These are phyloP conservation scores for Wallacemonas sp. DNA, from an alignment of 208 protist species.

Conservation along the genomic window DNA sequence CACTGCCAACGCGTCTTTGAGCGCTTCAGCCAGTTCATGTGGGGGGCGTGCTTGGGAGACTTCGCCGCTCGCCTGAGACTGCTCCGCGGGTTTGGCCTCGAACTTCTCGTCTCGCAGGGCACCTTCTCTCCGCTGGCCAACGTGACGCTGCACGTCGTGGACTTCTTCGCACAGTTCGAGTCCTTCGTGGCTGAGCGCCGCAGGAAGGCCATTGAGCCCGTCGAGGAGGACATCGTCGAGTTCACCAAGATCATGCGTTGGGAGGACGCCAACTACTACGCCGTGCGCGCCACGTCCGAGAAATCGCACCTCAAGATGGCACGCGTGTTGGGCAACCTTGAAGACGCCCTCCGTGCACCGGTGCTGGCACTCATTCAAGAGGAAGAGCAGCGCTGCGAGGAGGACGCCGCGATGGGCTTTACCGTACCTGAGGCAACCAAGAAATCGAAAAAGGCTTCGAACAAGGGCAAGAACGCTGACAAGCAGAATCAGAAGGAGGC, in stretches of 20 bases:
- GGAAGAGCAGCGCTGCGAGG: constrained; percentile 84
- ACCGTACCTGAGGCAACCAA: constrained; percentile 14
- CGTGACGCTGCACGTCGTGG: constrained; percentile 68
- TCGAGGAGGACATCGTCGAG: constrained; percentile 88
- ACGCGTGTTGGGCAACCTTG: constrained; percentile 62
- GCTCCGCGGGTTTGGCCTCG: constrained; percentile 59
- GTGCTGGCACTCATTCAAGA: constrained; percentile 51
- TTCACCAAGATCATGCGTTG: constrained; percentile 91
- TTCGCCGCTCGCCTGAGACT: constrained; percentile 68
- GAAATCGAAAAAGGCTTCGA: too few species aligned
- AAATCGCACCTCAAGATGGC: constrained; percentile 96
- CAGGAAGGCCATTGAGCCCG: constrained; percentile 38
- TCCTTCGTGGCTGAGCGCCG: constrained; percentile 39
- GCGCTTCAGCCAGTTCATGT: constrained; percentile 76
- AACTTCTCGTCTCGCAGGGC: constrained; percentile 46
- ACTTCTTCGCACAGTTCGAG: constrained; percentile 87
- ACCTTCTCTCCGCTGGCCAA: constrained; percentile 57
- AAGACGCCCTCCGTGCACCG: constrained; percentile 73
- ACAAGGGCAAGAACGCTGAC: not conserved
- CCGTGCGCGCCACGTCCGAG: constrained; percentile 91
- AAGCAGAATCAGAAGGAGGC: constrained; percentile 18
- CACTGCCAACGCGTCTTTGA: constrained; percentile 53
- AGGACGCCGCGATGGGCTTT: constrained; percentile 79
- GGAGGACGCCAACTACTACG: constrained; percentile 95
- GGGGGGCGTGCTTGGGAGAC: constrained; percentile 74